Evolutionary conservation across 2,329 filamentous ascomycete genomes (phyloP).

Genomic region (Claviceps arundinis): DNA sequence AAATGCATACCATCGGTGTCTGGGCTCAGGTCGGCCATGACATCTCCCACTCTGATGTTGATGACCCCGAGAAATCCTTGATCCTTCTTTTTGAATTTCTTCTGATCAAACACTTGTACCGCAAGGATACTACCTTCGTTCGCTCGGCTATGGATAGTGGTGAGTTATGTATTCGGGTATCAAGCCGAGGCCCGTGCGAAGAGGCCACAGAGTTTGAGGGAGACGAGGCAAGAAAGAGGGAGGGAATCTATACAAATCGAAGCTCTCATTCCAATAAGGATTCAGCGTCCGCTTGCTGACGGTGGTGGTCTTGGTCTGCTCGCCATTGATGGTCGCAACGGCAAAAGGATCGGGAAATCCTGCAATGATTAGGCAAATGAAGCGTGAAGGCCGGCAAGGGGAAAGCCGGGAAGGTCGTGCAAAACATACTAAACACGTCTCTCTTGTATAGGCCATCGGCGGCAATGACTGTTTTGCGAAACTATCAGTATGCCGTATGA

Average conservation of each 20-base stretch:
- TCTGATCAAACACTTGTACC: conserved; percentile 98
- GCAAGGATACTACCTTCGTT: conserved; percentile 94
- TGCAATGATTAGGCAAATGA: conserved; percentile 27
- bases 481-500: conserved; percentile 20
- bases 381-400: neutral
- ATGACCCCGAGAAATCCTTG: conserved; percentile 97
- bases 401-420: neutral
- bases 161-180: neutral
- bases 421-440: conserved; percentile 87
- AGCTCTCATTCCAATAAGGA: conserved; percentile 99
- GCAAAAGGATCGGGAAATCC: conserved; percentile 97
- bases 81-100: conserved; percentile 99
- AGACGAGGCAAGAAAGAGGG: neutral
- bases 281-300: conserved; percentile 97
- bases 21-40: conserved; percentile 69
- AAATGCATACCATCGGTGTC: conserved; percentile 69
- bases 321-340: conserved; percentile 90
- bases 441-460: conserved; percentile 97
- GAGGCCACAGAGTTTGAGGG: neutral
- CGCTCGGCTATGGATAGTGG: conserved; percentile 48
- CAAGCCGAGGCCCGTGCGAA: neutral
- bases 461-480: conserved; percentile 64
- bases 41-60: conserved; percentile 89
- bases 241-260: conserved; percentile 68
- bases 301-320: conserved; percentile 95